Evolutionary conservation across 768 basidiomycete genomes (phyloP).

Genomic region (Mrakia gelida): DNA sequence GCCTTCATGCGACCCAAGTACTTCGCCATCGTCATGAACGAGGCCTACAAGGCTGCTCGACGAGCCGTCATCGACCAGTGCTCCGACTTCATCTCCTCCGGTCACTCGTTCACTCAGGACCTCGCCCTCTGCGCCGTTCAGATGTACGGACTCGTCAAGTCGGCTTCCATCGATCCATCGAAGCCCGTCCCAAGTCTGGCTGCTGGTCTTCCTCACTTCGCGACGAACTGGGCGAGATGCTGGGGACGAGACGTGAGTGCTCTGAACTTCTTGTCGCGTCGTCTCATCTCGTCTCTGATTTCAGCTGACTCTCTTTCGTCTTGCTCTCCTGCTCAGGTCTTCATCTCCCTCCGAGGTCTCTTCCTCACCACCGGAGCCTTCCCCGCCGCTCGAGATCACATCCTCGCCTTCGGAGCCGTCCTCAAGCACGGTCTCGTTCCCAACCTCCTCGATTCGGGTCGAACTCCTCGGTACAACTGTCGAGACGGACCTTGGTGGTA

Average conservation of each 20-base stretch:
- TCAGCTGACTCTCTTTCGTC: not conserved
- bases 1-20: slow-evolving; percentile 92
- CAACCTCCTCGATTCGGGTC: slow-evolving; percentile 84
- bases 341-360: slow-evolving; percentile 87
- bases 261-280: not conserved
- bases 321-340: slow-evolving; percentile 41
- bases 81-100: slow-evolving; percentile 77
- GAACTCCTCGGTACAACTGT: slow-evolving; percentile 84
- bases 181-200: slow-evolving; percentile 74
- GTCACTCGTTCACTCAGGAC: slow-evolving; percentile 84
- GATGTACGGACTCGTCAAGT: slow-evolving; percentile 88
- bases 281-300: not conserved
- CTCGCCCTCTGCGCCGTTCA: slow-evolving; percentile 64
- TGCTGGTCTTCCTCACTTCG: slow-evolving; percentile 92
- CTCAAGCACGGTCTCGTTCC: slow-evolving; percentile 65
- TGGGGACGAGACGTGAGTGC: slow-evolving; percentile 71
- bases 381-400: slow-evolving; percentile 73
- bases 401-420: slow-evolving; percentile 55
- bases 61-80: slow-evolving; percentile 76
- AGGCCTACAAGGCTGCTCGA: slow-evolving; percentile 88
- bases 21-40: slow-evolving; percentile 84
- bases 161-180: slow-evolving; percentile 71
- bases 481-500: slow-evolving; percentile 99
- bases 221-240: slow-evolving; percentile 86
- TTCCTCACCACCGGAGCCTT: slow-evolving; percentile 86